Conservation (phyloP, 768 basidiomycete species). For the Serendipita sp. region DNA sequence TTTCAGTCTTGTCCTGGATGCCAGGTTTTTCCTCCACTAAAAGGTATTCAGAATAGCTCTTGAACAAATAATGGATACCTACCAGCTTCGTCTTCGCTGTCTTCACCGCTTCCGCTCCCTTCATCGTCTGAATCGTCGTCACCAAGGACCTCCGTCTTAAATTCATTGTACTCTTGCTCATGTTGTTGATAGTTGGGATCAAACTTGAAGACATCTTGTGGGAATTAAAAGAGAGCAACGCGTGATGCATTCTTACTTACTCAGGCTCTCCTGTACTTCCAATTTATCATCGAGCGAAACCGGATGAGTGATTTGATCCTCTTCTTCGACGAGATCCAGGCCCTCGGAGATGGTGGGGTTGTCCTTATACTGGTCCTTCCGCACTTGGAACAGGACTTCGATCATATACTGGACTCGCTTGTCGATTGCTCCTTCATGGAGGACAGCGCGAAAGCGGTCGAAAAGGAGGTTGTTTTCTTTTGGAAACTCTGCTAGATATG, state of each 20-base stretch:
- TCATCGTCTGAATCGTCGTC: constrained; percentile 56
- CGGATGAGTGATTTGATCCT: constrained; percentile 93
- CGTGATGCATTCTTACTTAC: constrained; percentile 32
- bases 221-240: constrained; percentile 9
- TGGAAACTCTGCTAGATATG: constrained; percentile 84
- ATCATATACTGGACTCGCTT: constrained; percentile 99
- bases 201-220: constrained; percentile 84
- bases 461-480: constrained; percentile 90
- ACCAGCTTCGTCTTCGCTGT: constrained; percentile 37
- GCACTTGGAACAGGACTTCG: constrained; percentile 95
- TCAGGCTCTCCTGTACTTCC: constrained; percentile 85
- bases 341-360: constrained; percentile 91
- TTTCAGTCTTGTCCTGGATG: constrained; percentile 89
- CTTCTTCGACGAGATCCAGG: constrained; percentile 90
- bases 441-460: constrained; percentile 89
- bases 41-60: constrained; percentile 10
- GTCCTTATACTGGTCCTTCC: constrained; percentile 99
- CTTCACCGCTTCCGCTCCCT: constrained; percentile 38
- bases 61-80: constrained; percentile 14
- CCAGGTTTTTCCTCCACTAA: constrained; percentile 64
- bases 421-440: constrained; percentile 89
- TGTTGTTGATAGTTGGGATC: constrained; percentile 79
- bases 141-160: constrained; percentile 88
- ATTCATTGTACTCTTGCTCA: constrained; percentile 83
- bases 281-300: constrained; percentile 86